These are phyloP conservation scores for Trapa bicornis DNA, from an alignment of 345 rosid species.

Conservation along the genomic window DNA sequence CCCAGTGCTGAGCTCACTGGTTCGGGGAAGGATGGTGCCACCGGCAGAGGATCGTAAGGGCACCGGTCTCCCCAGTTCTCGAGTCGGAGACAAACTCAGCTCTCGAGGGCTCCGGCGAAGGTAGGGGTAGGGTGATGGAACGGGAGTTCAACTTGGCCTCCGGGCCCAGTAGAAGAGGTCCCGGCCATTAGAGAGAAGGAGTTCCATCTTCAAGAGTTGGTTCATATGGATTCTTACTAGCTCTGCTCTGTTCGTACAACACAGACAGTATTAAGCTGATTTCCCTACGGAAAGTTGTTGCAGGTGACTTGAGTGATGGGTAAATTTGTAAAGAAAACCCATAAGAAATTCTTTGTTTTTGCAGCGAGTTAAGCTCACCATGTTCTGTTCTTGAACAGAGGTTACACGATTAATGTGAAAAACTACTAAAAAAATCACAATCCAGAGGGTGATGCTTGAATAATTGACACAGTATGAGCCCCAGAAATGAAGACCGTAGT, in stretches of 20 bases:
- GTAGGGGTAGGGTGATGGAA: constrained; percentile 6
- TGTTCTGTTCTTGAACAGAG: no score
- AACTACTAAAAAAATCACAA: no score
- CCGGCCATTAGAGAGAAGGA: constrained; percentile 37
- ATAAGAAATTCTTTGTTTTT: no score
- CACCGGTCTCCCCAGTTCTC: background rate
- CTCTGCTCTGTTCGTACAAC: background rate
- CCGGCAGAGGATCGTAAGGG: background rate
- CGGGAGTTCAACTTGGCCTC: constrained; percentile 35
- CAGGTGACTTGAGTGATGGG: background rate
- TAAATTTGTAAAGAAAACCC: background rate
- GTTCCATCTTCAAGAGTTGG: background rate
- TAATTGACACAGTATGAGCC: no score
- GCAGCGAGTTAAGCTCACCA: no score
- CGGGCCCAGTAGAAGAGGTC: constrained; percentile 74
- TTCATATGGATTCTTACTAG: background rate
- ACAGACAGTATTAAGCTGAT: background rate
- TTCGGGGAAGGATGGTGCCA: background rate
- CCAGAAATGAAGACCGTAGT: no score
- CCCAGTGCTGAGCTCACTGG: background rate
- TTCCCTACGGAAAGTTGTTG: background rate
- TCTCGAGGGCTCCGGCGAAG: background rate
- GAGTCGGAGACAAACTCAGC: background rate
- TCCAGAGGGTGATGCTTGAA: no score
- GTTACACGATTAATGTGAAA: no score